Base-by-base conservation (phyloP, 2,329 filamentous ascomycete genomes). In the Penicillium verrucosum region DNA sequence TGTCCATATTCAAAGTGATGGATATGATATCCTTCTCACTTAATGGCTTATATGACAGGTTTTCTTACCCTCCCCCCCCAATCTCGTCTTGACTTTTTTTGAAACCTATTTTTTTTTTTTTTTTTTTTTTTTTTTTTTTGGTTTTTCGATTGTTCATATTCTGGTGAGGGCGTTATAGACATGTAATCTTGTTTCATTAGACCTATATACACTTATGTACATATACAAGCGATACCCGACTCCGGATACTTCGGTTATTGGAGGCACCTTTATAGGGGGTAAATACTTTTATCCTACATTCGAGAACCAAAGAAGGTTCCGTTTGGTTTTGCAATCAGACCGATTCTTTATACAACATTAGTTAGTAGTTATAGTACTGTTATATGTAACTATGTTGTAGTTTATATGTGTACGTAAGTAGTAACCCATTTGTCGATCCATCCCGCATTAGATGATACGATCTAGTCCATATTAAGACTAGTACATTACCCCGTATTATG, bases 1-100 rank as follows among this genome's bases (percentile, higher is more conserved):
- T 56, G 81, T 80, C 60, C 80, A 76, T 70, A 85, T 84, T 40
- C 72, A 77, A 37, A 81, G 83, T 60, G 83, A 84, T 60, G 83
- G 83, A n/a, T 85, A 85, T 66, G 80, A 85, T 62, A 85, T 87
- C 60, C 68, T 86, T 44, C 68, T 87, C 56, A 75, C 75, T 32
- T 83, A 74, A 43, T 18, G 21, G 18, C 30, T 36, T 29, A 18
- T 25, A 2, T 30, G 9, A 21, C 23, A 2, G 27, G 7, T 4
- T 25, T 51, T 25, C 12, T 14, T 27, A 9, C 30, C 16, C 29
- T 23, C 16, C 21, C 8, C 36, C 18, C 18, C 18, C 18, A 18
- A 18, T 34, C 18, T 34, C 21, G 2, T 10, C 16, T 38, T 47
- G 23, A 1, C 23, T 18, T 18, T 18, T 18, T 18, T 18, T 18